Base-by-base conservation (phyloP, 768 basidiomycete species). In the Kwoniella shandongensis region DNA sequence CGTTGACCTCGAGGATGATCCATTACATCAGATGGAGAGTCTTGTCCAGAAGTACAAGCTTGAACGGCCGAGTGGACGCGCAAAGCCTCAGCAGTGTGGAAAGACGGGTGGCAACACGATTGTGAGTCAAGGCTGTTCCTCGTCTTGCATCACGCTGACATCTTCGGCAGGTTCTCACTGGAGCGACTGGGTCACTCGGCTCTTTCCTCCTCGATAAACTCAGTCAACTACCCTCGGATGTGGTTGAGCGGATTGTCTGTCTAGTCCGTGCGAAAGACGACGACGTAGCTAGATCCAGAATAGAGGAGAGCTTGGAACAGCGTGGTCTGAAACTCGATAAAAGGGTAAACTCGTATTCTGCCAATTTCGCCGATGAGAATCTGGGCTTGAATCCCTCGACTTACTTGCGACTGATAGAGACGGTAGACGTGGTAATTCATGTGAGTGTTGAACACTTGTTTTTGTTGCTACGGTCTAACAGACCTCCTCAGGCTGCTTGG, bases 111-210 rank as follows among this genome's bases (percentile, higher is more conserved):
- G 53, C 3, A 44, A 46, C 39, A 62, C 54, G 13, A 44, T 61
- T 4, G 67, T 63, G 44, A 53, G 68, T 57, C 35, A 17, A 44
- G 41, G 20, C 4, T 15, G 20, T 20, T 23, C 8, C 15, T 32
- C 30, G n/a, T 8, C n/a, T n/a, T 30, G 36, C 22, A 36, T 29
- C n/a, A n/a, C 15, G 6, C 51, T 46, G 42, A 49, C 41, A 17
- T 12, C 44, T 27, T 18, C 7, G 17, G 13, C 46, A 76, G 73
- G 18, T 77, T 13, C 51, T 77, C 13, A 77, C 76, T 0, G 76
- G 76, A 6, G 73, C 57, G 4, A 77, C 76, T 25, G 76, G 76
- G 11, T 72, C 74, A 1, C 62, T 77, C 0, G 76, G 76, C 4
- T 52, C 69, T 0, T 66, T 65, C 50, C 47, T 76, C 8, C 51